Evolutionary conservation across 345 rosid species (phyloP).

Genomic region (Xanthoceras sorbifolium): DNA sequence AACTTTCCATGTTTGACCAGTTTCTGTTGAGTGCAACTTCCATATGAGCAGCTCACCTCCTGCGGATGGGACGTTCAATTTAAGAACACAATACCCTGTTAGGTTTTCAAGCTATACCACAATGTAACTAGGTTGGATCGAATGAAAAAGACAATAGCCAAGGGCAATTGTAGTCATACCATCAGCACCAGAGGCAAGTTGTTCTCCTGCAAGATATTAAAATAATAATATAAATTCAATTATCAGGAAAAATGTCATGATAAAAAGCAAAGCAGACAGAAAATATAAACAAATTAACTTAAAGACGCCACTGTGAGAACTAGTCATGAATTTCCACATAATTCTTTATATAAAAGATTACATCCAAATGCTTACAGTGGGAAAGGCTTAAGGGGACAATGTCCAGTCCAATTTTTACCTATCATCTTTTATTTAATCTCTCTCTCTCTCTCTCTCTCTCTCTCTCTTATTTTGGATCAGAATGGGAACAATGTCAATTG

Average conservation of each 20-base stretch:
- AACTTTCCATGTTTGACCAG: constrained; percentile 86
- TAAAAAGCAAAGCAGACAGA: neutral
- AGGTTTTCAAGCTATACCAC: neutral
- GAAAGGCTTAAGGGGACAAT: neutral
- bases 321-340: neutral
- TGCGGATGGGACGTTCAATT: constrained; percentile 26
- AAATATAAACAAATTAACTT: neutral
- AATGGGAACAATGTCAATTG: no score
- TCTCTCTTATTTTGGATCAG: no score
- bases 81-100: neutral
- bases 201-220: constrained; percentile 62
- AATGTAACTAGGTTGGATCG: neutral
- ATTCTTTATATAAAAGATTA: neutral
- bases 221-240: neutral
- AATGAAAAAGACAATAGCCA: neutral
- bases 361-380: neutral
- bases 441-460: no score
- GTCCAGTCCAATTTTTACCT: neutral
- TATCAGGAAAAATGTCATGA: neutral
- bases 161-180: constrained; percentile 46
- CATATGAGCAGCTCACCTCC: constrained; percentile 94
- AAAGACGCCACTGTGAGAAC: neutral
- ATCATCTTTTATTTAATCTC: no score
- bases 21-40: constrained; percentile 73
- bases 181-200: constrained; percentile 96